phyloP scores from a whole-genome alignment of 129 eudicot genomes.

The Ambrosia trifida region DNA sequence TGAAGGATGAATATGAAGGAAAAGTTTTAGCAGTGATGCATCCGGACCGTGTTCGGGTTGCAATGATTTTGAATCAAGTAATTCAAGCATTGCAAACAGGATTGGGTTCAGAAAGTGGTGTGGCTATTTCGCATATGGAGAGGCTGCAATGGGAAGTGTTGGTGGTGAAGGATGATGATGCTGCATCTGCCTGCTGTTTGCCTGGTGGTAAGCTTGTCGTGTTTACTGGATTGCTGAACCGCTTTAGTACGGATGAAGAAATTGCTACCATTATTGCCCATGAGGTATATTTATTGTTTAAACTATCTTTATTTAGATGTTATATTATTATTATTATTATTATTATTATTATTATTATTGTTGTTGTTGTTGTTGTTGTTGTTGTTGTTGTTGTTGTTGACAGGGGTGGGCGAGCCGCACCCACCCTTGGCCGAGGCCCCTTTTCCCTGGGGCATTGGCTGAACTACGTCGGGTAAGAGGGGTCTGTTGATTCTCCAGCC shows the following conservation, averaged over 20 bases:
- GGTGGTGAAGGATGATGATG: slow-evolving; percentile 63
- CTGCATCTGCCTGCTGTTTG: slow-evolving; percentile 74
- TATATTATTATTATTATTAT: too few species aligned
- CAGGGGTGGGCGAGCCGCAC: too few species aligned
- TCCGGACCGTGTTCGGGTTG: slow-evolving; percentile 72
- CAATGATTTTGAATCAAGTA: slow-evolving; percentile 53
- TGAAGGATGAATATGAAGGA: slow-evolving; percentile 55
- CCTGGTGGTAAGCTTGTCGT: slow-evolving; percentile 97
- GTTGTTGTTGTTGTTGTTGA: too few species aligned
- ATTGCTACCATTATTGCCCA: slow-evolving; percentile 83
- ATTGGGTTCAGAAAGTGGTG: slow-evolving; percentile 46
- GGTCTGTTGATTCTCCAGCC: too few species aligned
- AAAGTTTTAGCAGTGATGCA: slow-evolving; percentile 67
- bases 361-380: too few species aligned
- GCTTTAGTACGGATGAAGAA: slow-evolving; percentile 68
- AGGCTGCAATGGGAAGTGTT: slow-evolving; percentile 82
- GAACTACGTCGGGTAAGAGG: too few species aligned
- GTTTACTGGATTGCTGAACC: slow-evolving; percentile 75
- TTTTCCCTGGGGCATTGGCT: too few species aligned
- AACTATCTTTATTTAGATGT: too few species aligned
- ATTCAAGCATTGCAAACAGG: slow-evolving; percentile 57
- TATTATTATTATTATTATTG: too few species aligned
- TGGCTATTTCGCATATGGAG: slow-evolving; percentile 56
- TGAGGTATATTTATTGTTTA: slow-evolving; percentile 48
- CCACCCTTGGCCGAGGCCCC: too few species aligned